A percentile compares a stretch with the other conserved stretches of the same genome.
Evolutionary conservation across 805 yeast species (phyloP).

Genomic region (Yamadazyma laniorum): DNA sequence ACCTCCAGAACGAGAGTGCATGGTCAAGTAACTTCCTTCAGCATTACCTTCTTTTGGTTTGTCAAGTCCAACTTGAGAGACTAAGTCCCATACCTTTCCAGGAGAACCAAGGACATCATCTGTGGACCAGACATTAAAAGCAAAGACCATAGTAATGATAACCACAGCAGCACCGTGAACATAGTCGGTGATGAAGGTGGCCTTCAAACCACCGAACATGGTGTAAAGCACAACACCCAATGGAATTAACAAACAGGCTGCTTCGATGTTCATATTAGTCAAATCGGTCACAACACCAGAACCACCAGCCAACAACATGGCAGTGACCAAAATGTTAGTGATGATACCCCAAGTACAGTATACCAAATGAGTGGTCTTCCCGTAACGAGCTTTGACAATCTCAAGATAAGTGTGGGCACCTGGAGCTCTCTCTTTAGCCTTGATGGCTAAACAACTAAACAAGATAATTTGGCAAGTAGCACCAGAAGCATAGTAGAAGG

Average conservation of each 20-base stretch:
- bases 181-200: slow-evolving; percentile 46
- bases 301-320: slow-evolving; percentile 89
- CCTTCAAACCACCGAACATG: slow-evolving; percentile 45
- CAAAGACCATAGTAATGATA: slow-evolving; percentile 75
- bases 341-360: slow-evolving; percentile 80
- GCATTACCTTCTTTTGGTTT: slow-evolving; percentile 78
- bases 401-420: slow-evolving; percentile 90
- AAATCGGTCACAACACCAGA: slow-evolving; percentile 76
- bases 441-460: slow-evolving; percentile 84
- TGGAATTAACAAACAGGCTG: slow-evolving; percentile 80
- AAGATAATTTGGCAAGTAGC: slow-evolving; percentile 85
- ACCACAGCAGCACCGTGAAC: slow-evolving; percentile 57
- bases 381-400: slow-evolving; percentile 78
- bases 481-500: slow-evolving; percentile 86
- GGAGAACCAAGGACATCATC: slow-evolving; percentile 76
- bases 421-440: slow-evolving; percentile 86
- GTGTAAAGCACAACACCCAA: slow-evolving; percentile 60
- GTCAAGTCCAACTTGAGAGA: slow-evolving; percentile 56
- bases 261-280: slow-evolving; percentile 77
- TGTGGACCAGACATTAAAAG: slow-evolving; percentile 77
- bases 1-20: slow-evolving; percentile 83
- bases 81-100: slow-evolving; percentile 69
- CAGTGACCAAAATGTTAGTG: slow-evolving; percentile 86
- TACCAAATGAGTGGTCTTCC: slow-evolving; percentile 66
- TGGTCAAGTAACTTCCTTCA: slow-evolving; percentile 83